Conservation (phyloP, 2,329 filamentous ascomycete species). For the Claviceps arundinis region DNA sequence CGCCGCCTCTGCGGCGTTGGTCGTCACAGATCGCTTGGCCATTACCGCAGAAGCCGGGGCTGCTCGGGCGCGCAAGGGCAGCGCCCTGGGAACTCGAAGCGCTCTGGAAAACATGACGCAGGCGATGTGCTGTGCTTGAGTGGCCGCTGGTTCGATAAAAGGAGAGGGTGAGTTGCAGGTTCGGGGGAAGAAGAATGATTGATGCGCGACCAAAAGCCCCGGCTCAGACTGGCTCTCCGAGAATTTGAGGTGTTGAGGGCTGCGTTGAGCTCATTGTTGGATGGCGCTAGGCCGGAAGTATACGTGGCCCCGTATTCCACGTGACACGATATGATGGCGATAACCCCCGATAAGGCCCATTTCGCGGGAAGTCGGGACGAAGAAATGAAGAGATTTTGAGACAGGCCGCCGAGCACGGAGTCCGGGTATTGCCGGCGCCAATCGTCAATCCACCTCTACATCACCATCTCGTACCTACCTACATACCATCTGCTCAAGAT, state of each 20-base stretch:
- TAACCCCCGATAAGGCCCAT: neutral
- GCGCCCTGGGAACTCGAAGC: constrained; percentile 47
- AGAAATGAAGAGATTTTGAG: too few species aligned
- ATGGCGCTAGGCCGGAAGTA: constrained; percentile 17
- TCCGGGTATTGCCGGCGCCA: too few species aligned
- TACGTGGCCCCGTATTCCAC: constrained; percentile 13
- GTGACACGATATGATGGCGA: constrained; percentile 10
- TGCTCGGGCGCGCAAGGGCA: constrained; percentile 37
- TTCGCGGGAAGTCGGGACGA: too few species aligned
- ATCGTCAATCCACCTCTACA: too few species aligned
- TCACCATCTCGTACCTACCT: too few species aligned
- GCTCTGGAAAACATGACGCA: constrained; percentile 56
- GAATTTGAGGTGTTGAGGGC: constrained; percentile 32
- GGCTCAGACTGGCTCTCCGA: constrained; percentile 15
- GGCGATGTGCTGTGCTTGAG: constrained; percentile 15
- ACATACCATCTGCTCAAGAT: too few species aligned
- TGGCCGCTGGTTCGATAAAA: constrained; percentile 17
- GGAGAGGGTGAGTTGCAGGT: neutral
- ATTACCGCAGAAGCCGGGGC: constrained; percentile 30
- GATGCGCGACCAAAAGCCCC: constrained; percentile 9
- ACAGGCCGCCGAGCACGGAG: too few species aligned
- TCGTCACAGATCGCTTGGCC: constrained; percentile 70
- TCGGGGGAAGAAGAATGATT: constrained; percentile 8
- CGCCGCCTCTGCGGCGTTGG: constrained; percentile 84
- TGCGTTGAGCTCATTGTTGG: constrained; percentile 29